Conservation (phyloP, 2,329 filamentous ascomycete species). For the Microsporum audouinii region DNA sequence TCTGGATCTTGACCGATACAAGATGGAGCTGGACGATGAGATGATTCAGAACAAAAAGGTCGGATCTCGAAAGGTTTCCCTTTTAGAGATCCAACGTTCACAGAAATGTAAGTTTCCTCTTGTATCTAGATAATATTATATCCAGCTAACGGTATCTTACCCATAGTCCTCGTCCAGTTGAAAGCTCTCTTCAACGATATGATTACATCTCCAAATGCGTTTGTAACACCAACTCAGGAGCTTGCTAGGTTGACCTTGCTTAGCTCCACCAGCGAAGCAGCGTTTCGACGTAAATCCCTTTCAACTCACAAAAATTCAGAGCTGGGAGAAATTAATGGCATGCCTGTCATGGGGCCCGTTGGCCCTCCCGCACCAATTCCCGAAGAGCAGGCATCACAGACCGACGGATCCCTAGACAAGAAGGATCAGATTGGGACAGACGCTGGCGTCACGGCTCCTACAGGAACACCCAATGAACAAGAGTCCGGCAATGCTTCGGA, state of each 20-base stretch:
- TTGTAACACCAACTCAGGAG: conserved; percentile 60
- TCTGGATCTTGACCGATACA: conserved; percentile 59
- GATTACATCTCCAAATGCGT: conserved; percentile 49
- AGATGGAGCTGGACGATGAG: conserved; percentile 55
- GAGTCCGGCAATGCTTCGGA: conserved; percentile 6
- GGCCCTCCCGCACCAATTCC: conserved; percentile 25
- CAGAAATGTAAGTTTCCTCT: conserved; percentile 57
- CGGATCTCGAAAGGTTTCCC: conserved; percentile 57
- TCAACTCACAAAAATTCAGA: conserved; percentile 23
- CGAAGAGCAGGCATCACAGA: conserved; percentile 5
- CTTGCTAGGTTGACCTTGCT: conserved; percentile 71
- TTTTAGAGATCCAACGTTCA: conserved; percentile 47
- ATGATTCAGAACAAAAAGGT: conserved; percentile 57
- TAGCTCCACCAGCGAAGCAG: conserved; percentile 44
- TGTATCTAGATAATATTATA: conserved; percentile 8
- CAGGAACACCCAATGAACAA: conserved; percentile 14
- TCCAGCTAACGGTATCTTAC: conserved; percentile 2
- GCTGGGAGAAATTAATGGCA: conserved; percentile 35
- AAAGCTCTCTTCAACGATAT: conserved; percentile 59
- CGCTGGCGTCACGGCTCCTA: conserved; percentile 25
- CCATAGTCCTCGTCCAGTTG: conserved; percentile 65
- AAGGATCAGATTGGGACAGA: conserved; percentile 16
- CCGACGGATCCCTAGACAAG: conserved; percentile 7
- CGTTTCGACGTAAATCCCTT: conserved; percentile 39
- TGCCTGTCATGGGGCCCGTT: conserved; percentile 37